Base-by-base conservation (phyloP, 2,329 filamentous ascomycete genomes). In the Aspergillus thermomutatus region DNA sequence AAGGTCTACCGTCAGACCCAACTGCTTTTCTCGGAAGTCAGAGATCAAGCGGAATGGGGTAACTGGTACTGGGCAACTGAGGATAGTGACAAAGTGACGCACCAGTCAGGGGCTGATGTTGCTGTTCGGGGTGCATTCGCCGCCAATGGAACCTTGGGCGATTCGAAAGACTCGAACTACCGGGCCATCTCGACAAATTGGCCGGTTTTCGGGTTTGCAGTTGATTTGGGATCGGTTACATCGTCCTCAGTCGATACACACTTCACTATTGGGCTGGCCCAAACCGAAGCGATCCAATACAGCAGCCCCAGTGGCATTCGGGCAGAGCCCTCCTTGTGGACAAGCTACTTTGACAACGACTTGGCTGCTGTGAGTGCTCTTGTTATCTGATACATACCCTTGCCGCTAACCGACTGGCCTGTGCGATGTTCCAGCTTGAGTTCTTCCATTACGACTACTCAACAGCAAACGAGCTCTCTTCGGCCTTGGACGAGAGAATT, bases 61-160 rank as follows among this genome's bases (percentile, higher is more conserved):
- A 76, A 79, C 54, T 80, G 80, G 78, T 83, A 81, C 66, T 83
- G 80, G 66, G 74, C 80, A 2, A 82, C 81, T 1, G 74, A 80
- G 49, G 69, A 72, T 7, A 61, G 56, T 1, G 54, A 74, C 19
- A 69, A 68, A 1, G 63, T 81, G 52, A 79, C 77, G 1, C 75
- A 79, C 55, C 78, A 80, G 60, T 78, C 79, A 49, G 82, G 81
- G 4, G 54, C 66, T 9, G 80, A 80, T 72, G 55, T 53, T 27
- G 71, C 74, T 57, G 79, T 84, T 34, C 79, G 82, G 11, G 70
- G 68, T 23, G 65, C 72, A 3, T 85, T 84, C 60, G 63, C 68
- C 1, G 67, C 65, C 5, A 70, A 72, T 26, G 81, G 82, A 2
- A 70, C 59, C 10, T 71, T 85, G 21, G 60, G 66, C 40, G 76